phyloP scores from a whole-genome alignment of 1,284 basidiomycete species.

The Lentinula novae-zelandiae region DNA sequence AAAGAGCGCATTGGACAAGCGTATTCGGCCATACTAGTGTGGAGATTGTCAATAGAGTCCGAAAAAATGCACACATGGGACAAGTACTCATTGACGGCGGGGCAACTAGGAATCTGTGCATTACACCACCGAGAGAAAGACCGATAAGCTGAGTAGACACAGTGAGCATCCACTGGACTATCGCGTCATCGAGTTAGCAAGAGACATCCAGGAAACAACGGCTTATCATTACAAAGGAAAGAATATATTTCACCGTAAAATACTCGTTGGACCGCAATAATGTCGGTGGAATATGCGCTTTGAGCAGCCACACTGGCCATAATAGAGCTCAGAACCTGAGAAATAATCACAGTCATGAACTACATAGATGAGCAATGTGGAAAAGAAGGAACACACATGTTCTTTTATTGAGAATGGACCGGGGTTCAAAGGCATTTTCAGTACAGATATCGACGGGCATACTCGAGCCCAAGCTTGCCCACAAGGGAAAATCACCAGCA shows the following conservation, averaged over 20 bases:
- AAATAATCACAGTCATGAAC: slow-evolving; percentile 1
- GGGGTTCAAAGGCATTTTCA: slow-evolving; percentile 57
- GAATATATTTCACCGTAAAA: slow-evolving; percentile 41
- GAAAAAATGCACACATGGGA: slow-evolving; percentile 11
- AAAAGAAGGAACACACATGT: slow-evolving; percentile 36
- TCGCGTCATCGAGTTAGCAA: not conserved
- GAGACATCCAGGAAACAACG: not conserved
- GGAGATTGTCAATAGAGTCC: slow-evolving; percentile 6
- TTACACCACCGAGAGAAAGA: slow-evolving; percentile 63
- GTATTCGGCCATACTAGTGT: slow-evolving; percentile 71
- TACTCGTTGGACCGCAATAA: slow-evolving; percentile 60
- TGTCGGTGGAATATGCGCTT: slow-evolving; percentile 62
- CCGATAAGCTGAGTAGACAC: slow-evolving; percentile 70
- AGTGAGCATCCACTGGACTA: slow-evolving; percentile 51
- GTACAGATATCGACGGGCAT: slow-evolving; percentile 46
- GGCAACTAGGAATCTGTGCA: slow-evolving; percentile 64
- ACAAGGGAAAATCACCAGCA: slow-evolving; percentile 55
- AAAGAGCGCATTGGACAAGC: slow-evolving; percentile 74
- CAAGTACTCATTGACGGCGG: slow-evolving; percentile 71
- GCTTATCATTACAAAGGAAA: slow-evolving; percentile 28
- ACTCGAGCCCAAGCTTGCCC: slow-evolving; percentile 46
- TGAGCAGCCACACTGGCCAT: slow-evolving; percentile 66
- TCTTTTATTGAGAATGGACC: slow-evolving; percentile 79
- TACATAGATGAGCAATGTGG: not conserved
- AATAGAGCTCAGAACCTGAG: slow-evolving; percentile 50